phyloP scores from a whole-genome alignment of 2,329 filamentous ascomycete genomes.

The Chaetomium globosum region DNA sequence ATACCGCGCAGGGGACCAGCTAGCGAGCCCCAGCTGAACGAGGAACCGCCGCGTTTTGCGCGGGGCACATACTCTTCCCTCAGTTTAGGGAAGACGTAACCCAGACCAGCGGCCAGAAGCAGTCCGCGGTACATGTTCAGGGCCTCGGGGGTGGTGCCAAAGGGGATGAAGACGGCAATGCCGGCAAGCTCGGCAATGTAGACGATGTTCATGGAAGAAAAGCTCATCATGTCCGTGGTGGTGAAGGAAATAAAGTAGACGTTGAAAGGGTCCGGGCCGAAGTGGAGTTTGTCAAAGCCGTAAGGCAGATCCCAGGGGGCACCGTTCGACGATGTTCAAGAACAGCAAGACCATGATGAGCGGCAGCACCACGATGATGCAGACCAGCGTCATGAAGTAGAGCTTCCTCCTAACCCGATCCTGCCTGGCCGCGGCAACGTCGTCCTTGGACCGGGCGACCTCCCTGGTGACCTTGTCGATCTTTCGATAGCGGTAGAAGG shows the following conservation, averaged over 20 bases:
- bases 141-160: constrained; percentile 59
- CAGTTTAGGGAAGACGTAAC: constrained; percentile 49
- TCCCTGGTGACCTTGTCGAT: constrained; percentile 48
- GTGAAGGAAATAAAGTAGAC: constrained; percentile 54
- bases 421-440: constrained; percentile 47
- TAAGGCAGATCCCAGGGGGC: constrained; percentile 43
- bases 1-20: constrained; percentile 21
- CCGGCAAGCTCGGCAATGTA: constrained; percentile 55
- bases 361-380: constrained; percentile 56
- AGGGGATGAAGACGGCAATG: constrained; percentile 56
- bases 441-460: constrained; percentile 46
- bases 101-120: constrained; percentile 48
- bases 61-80: constrained; percentile 40
- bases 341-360: constrained; percentile 48
- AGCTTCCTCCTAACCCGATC: constrained; percentile 55
- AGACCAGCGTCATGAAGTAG: constrained; percentile 58
- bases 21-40: constrained; percentile 28
- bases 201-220: constrained; percentile 48
- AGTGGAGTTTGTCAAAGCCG: constrained; percentile 49
- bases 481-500: constrained; percentile 52
- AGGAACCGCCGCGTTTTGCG: constrained; percentile 17
- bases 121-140: constrained; percentile 52
- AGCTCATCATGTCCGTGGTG: constrained; percentile 47
- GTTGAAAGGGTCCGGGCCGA: constrained; percentile 43
- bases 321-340: constrained; percentile 46